A percentile compares a stretch with the other conserved stretches of the same genome.
These are phyloP conservation scores for Fraxinus sp. DNA, from an alignment of 305 asterid species.

Conservation along the genomic window DNA sequence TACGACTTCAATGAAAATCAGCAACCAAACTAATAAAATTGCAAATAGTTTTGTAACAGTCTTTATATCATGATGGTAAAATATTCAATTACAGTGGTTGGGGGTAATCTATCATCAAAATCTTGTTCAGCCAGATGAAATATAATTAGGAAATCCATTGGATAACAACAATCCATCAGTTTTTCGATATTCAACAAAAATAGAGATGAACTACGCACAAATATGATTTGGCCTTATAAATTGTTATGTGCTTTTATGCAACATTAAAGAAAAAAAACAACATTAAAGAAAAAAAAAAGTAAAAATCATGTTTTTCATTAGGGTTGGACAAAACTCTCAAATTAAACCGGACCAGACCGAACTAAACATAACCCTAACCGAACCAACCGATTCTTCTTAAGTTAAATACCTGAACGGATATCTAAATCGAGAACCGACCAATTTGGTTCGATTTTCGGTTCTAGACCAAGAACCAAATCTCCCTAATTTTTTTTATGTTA, in stretches of 20 bases:
- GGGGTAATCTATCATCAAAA: background rate
- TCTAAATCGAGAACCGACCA: no score
- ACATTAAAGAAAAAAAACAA: no score
- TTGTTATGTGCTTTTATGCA: background rate
- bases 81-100: background rate
- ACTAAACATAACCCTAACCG: no score
- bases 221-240: background rate
- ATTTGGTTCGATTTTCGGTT: no score
- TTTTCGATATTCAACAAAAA: background rate
- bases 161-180: background rate
- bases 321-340: no score
- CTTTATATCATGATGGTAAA: background rate
- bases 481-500: no score
- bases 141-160: background rate
- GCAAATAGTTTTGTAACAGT: background rate
- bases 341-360: no score
- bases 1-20: background rate
- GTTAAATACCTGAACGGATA: no score
- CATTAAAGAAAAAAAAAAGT: background rate
- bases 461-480: no score
- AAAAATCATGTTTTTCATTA: background rate
- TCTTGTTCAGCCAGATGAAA: background rate
- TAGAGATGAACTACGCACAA: background rate
- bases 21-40: background rate
- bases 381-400: no score